Evolutionary conservation across 257 asterid genomes (phyloP).

Genomic region (Nicotiana paniculata): DNA sequence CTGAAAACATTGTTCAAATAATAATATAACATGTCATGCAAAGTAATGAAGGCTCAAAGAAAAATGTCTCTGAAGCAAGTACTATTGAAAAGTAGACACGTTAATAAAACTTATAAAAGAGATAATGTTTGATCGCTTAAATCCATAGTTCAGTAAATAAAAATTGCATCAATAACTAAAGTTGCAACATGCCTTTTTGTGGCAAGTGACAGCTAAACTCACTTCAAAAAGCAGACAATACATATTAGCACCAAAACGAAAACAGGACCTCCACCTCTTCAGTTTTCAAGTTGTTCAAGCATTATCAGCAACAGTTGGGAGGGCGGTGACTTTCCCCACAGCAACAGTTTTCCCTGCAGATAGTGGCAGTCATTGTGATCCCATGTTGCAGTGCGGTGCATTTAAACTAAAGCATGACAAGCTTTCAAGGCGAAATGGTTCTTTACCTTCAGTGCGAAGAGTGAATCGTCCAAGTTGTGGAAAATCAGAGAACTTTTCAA

Average conservation of each 20-base stretch:
- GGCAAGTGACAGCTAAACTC: background rate
- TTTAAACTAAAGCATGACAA: conserved; percentile 5
- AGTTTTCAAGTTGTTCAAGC: conserved; percentile 12
- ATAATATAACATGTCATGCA: background rate
- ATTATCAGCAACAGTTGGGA: conserved; percentile 20
- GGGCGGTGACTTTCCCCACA: conserved; percentile 48
- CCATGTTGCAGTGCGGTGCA: background rate
- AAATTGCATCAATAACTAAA: background rate
- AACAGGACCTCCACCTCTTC: background rate
- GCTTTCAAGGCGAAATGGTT: background rate
- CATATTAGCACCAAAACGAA: background rate
- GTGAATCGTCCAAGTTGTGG: conserved; percentile 90
- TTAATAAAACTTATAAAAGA: background rate
- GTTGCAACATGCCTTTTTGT: background rate
- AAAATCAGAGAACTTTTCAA: conserved; percentile 72
- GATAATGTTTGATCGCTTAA: background rate
- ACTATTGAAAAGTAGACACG: background rate
- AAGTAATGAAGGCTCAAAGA: background rate
- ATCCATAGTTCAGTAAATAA: background rate
- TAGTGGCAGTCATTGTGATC: background rate
- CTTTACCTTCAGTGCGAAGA: conserved; percentile 85
- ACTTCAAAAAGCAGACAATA: background rate
- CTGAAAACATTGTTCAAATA: background rate
- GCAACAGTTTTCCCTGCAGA: conserved; percentile 75
- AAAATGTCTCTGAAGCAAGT: background rate